These are phyloP conservation scores for carrot (Daucus carota) DNA, from an alignment of 129 eudicot genomes.

Conservation along the genomic window DH1_v3.0 NC_030382.2:57099501-57100000, in stretches of 20 bases:
- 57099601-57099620: conserved; percentile 1
- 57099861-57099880: not conserved
- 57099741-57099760: not conserved
- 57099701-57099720: not conserved
- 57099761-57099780: not conserved
- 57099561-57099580: not conserved
- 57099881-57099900: not conserved
- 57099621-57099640: not conserved
- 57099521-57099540: conserved; percentile 54
- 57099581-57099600: conserved; percentile 7
- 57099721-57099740: not conserved
- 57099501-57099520: not conserved
- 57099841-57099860: no score
- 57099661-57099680: not conserved
- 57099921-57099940: not conserved
- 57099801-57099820: not conserved
- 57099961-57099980: not conserved
- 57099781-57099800: not conserved
- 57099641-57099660: not conserved
- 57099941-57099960: not conserved
- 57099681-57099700: not conserved
- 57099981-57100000: not conserved
- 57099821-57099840: not conserved
- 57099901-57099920: not conserved
- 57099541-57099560: conserved; percentile 54